These are phyloP conservation scores for Aureobasidium sp. DNA, from an alignment of 2,329 filamentous ascomycete species.

Conservation along the genomic window DNA sequence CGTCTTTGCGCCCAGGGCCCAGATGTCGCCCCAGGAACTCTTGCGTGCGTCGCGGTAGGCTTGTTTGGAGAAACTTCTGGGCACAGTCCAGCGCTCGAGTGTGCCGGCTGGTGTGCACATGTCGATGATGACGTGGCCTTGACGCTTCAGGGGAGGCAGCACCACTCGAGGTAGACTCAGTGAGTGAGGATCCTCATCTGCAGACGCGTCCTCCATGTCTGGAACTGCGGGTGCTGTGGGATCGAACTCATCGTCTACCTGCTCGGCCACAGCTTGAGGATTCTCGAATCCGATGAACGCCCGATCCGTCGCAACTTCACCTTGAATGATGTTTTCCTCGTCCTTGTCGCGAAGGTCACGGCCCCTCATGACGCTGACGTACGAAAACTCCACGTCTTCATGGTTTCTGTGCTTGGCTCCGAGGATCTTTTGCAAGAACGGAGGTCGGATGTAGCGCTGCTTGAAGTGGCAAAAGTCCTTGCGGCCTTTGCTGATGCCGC, in stretches of 20 bases:
- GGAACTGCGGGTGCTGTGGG: slow-evolving; percentile 15
- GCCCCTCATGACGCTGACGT: slow-evolving; percentile 75
- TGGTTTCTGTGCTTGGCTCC: slow-evolving; percentile 64
- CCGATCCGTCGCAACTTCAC: slow-evolving; percentile 48
- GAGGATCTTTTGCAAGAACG: slow-evolving; percentile 70
- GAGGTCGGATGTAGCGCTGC: slow-evolving; percentile 78
- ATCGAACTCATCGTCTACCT: slow-evolving; percentile 4
- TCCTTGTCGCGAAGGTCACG: slow-evolving; percentile 43
- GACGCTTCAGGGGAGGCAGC: slow-evolving; percentile 73
- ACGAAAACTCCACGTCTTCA: slow-evolving; percentile 86
- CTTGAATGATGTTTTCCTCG: slow-evolving; percentile 35
- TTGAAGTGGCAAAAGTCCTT: slow-evolving; percentile 88
- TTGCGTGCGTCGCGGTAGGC: slow-evolving; percentile 93
- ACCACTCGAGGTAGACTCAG: slow-evolving; percentile 70
- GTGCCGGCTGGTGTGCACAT: slow-evolving; percentile 78
- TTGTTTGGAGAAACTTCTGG: slow-evolving; percentile 67
- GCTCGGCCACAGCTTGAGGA: slow-evolving; percentile 15
- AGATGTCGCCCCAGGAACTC: slow-evolving; percentile 82
- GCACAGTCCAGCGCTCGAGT: slow-evolving; percentile 90
- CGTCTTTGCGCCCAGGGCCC: slow-evolving; percentile 91
- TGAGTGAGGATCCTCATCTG: slow-evolving; percentile 28
- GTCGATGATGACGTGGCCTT: slow-evolving; percentile 81
- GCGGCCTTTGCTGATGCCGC: slow-evolving; percentile 60
- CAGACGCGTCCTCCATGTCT: slow-evolving; percentile 1
- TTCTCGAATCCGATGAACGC: slow-evolving; percentile 68